Percentiles rank a stretch among this genome's conserved stretches.
These are phyloP conservation scores for Ascochyta pisi DNA, from an alignment of 2,329 filamentous ascomycete genomes.

Conservation along the genomic window DNA sequence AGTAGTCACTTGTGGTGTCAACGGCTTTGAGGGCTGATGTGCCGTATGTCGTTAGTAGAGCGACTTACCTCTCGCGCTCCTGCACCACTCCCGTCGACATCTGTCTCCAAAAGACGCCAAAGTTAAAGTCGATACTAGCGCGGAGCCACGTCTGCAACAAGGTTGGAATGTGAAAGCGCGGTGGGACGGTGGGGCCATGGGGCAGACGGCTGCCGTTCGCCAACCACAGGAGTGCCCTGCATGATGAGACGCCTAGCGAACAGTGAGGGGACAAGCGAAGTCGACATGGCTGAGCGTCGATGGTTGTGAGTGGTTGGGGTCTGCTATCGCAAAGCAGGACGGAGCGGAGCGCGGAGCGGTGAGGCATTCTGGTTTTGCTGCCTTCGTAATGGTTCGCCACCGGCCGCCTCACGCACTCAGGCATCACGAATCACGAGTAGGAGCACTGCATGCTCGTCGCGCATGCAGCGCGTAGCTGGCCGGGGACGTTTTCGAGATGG, in stretches of 20 bases:
- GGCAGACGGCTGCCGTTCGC: constrained; percentile 13
- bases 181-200: constrained; percentile 11
- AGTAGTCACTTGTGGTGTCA: neutral
- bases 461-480: constrained; percentile 13
- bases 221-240: constrained; percentile 18
- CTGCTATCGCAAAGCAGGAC: neutral
- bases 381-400: constrained; percentile 7
- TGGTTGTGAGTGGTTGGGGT: constrained; percentile 9
- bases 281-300: constrained; percentile 4
- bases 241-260: constrained; percentile 16
- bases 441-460: constrained; percentile 11
- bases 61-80: constrained; percentile 4
- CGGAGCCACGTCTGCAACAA: constrained; percentile 7
- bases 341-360: constrained; percentile 14
- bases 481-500: constrained; percentile 12
- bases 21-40: constrained; percentile 1
- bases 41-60: constrained; percentile 17
- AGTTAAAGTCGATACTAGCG: constrained; percentile 8
- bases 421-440: neutral
- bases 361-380: neutral
- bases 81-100: constrained; percentile 10
- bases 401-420: neutral
- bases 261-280: constrained; percentile 7
- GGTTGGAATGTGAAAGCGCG: constrained; percentile 14
- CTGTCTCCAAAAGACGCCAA: constrained; percentile 9